phyloP scores from a whole-genome alignment of 2,329 filamentous ascomycete species.

The Sordariomycetes sp. region DNA sequence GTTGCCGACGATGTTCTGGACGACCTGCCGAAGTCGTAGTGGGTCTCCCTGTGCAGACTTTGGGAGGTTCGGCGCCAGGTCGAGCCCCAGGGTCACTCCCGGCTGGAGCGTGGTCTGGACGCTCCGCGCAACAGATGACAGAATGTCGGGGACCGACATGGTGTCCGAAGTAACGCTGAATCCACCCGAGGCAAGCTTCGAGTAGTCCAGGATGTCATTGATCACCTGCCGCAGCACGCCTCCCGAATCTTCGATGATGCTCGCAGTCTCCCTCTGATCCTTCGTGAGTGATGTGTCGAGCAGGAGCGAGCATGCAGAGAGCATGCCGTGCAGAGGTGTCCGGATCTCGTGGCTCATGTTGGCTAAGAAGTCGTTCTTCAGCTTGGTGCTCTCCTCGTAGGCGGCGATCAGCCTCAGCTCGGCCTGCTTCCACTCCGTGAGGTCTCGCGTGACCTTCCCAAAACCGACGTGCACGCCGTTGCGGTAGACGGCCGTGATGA shows the following conservation, averaged over 20 bases:
- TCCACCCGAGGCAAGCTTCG: slow-evolving; percentile 19
- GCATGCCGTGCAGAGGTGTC: slow-evolving; percentile 54
- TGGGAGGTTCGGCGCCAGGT: slow-evolving; percentile 22
- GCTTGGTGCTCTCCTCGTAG: slow-evolving; percentile 50
- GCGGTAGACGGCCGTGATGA: slow-evolving; percentile 45
- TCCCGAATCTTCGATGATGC: slow-evolving; percentile 49
- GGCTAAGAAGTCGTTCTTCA: slow-evolving; percentile 51
- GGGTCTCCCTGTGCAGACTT: slow-evolving; percentile 38
- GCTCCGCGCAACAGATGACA: slow-evolving; percentile 37
- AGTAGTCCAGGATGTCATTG: slow-evolving; percentile 58
- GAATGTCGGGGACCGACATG: slow-evolving; percentile 32
- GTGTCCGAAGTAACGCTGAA: slow-evolving; percentile 45
- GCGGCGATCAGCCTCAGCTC: slow-evolving; percentile 44
- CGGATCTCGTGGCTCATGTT: slow-evolving; percentile 57
- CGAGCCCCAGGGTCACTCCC: slow-evolving; percentile 31
- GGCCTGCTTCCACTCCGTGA: slow-evolving; percentile 43
- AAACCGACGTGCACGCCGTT: slow-evolving; percentile 43
- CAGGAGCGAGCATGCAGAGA: slow-evolving; percentile 46
- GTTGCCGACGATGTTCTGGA: slow-evolving; percentile 52
- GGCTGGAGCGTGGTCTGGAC: slow-evolving; percentile 34
- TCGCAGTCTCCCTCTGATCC: slow-evolving; percentile 44
- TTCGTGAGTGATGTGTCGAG: slow-evolving; percentile 39
- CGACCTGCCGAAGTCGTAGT: slow-evolving; percentile 47
- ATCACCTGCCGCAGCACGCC: slow-evolving; percentile 49
- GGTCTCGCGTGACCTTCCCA: slow-evolving; percentile 46